Percentiles rank a stretch among this genome's conserved stretches.
Evolutionary conservation across 306 rosid species (phyloP).

Genomic region (Cicer chorassanicum): DNA sequence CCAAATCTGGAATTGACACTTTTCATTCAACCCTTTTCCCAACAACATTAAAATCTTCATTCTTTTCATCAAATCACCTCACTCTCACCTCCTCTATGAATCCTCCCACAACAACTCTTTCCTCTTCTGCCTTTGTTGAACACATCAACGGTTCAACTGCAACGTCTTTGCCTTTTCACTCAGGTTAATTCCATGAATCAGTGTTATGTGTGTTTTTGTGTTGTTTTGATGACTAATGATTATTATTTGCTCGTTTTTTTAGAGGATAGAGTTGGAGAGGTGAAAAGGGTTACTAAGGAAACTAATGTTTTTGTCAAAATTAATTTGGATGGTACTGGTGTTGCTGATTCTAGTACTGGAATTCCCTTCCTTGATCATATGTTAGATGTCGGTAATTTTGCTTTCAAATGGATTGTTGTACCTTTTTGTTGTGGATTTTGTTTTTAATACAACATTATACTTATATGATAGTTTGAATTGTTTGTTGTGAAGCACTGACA

Average conservation of each 20-base stretch:
- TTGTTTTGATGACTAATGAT: background rate
- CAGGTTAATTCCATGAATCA: conserved; percentile 47
- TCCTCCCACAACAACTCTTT: conserved; percentile 37
- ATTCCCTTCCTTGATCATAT: conserved; percentile 95
- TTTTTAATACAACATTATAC: background rate
- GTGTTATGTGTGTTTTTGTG: background rate
- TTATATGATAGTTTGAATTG: background rate
- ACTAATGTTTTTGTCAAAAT: conserved; percentile 81
- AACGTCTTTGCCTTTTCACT: conserved; percentile 38
- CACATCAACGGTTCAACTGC: conserved; percentile 53
- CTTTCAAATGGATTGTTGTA: background rate
- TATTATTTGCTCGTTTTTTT: conserved; percentile 17
- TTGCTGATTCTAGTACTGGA: conserved; percentile 76
- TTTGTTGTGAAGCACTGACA: background rate
- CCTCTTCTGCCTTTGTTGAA: conserved; percentile 50
- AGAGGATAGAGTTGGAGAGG: conserved; percentile 84
- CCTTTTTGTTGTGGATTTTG: background rate
- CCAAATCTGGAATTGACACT: background rate
- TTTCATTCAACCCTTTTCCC: background rate
- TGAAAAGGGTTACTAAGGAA: conserved; percentile 80
- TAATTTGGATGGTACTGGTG: conserved; percentile 82
- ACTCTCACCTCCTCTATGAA: conserved; percentile 48
- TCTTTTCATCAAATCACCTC: conserved; percentile 37
- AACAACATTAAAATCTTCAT: conserved; percentile 13
- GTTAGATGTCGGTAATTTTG: conserved; percentile 73